phyloP scores from a whole-genome alignment of 139 green algal genomes.

The Desmodesmus armatus region DNA sequence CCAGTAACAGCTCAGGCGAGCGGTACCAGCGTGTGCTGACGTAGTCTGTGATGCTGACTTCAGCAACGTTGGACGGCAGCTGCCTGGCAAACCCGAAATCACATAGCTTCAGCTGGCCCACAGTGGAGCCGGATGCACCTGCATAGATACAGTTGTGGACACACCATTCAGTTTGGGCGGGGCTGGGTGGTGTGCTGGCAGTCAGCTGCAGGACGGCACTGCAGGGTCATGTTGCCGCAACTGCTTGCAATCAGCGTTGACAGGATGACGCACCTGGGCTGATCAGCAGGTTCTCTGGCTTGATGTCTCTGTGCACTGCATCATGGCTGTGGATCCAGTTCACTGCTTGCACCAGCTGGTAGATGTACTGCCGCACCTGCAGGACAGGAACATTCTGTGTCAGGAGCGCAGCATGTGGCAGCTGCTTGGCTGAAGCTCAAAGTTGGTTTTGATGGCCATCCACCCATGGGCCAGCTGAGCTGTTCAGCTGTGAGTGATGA shows the following conservation, averaged over 20 bases:
- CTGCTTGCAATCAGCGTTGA: no score
- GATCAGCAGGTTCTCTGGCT: conserved; percentile 90
- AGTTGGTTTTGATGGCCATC: no score
- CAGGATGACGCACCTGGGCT: conserved; percentile 49
- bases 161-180: no score
- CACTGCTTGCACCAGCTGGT: conserved; percentile 82
- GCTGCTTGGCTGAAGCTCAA: no score
- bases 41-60: conserved; percentile 85
- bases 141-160: background rate
- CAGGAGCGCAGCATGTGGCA: no score
- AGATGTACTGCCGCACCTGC: conserved; percentile 73
- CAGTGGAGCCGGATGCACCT: conserved; percentile 23
- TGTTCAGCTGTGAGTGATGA: no score
- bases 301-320: conserved; percentile 84
- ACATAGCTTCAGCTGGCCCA: conserved; percentile 88
- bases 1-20: conserved; percentile 92
- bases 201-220: no score
- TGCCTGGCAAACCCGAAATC: conserved; percentile 95
- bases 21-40: conserved; percentile 97
- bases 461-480: no score
- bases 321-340: conserved; percentile 77
- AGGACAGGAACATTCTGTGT: no score
- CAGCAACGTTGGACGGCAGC: conserved; percentile 55
- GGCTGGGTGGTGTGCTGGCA: no score
- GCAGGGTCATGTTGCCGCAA: no score